phyloP scores from a whole-genome alignment of 495 filamentous ascomycete genomes.

The Podospora sp. region DNA sequence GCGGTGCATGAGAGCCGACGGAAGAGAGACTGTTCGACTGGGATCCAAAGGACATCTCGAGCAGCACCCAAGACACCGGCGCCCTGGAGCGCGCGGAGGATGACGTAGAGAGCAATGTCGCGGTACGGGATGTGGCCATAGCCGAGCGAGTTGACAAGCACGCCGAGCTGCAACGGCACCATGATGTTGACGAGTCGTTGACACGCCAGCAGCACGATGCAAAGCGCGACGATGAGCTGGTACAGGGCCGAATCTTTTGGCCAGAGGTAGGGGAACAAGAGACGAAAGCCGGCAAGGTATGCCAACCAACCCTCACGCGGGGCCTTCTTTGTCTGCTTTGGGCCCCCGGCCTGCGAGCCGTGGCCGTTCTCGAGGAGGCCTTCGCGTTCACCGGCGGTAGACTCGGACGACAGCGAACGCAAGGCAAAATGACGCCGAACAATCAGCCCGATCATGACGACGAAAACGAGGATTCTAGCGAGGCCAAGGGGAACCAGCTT shows the following conservation, averaged over 20 bases:
- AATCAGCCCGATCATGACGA: conserved; percentile 35
- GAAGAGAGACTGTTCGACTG: conserved; percentile 90
- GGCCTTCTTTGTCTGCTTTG: no score
- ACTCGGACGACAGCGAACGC: conserved; percentile 18
- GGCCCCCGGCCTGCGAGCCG: not conserved
- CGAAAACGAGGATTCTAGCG: conserved; percentile 31
- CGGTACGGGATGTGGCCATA: conserved; percentile 38
- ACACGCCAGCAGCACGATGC: conserved; percentile 69
- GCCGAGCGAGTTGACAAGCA: conserved; percentile 70
- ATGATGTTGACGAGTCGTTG: conserved; percentile 77
- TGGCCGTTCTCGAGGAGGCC: conserved; percentile 36
- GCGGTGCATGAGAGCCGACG: conserved; percentile 86
- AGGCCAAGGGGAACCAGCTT: conserved; percentile 31
- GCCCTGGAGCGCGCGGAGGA: conserved; percentile 80
- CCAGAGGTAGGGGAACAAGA: conserved; percentile 92
- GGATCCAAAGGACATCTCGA: conserved; percentile 83
- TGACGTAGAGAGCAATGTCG: conserved; percentile 73
- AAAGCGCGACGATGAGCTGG: conserved; percentile 71
- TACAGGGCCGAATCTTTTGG: conserved; percentile 70
- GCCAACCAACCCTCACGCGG: conserved; percentile 47
- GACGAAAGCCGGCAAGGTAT: conserved; percentile 77
- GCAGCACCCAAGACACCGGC: conserved; percentile 79
- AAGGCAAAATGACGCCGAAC: conserved; percentile 30
- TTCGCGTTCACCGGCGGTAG: conserved; percentile 30
- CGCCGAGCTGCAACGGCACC: conserved; percentile 73